phyloP scores from a whole-genome alignment of 2,329 filamentous ascomycete species.

The Endothia cerciana region DNA sequence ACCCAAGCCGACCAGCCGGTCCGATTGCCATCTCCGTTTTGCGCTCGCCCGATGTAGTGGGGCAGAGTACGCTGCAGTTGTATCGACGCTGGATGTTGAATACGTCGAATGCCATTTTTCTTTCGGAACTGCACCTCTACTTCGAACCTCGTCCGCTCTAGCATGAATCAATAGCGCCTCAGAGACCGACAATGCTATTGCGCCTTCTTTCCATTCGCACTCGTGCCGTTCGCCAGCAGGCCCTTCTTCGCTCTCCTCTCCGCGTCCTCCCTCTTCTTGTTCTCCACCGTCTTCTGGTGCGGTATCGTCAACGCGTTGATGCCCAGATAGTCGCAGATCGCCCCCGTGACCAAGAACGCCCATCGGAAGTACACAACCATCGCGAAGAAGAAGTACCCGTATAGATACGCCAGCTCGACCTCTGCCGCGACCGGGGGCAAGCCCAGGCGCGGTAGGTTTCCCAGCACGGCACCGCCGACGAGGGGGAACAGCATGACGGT shows the following conservation, averaged over 20 bases:
- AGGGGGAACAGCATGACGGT: conserved; percentile 88
- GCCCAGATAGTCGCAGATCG: conserved; percentile 88
- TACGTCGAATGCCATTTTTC: not conserved
- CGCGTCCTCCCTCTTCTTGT: conserved; percentile 47
- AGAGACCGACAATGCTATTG: conserved; percentile 27
- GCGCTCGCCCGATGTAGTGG: not conserved
- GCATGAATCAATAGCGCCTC: not conserved
- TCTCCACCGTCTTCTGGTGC: conserved; percentile 60
- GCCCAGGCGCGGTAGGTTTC: conserved; percentile 80
- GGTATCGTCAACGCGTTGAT: conserved; percentile 95
- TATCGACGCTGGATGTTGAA: conserved; percentile 6
- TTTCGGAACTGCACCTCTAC: too few relatives aligned
- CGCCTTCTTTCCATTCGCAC: conserved; percentile 36
- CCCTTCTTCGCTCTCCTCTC: conserved; percentile 17
- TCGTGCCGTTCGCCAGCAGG: conserved; percentile 33
- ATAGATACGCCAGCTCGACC: conserved; percentile 79
- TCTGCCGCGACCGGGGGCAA: conserved; percentile 66
- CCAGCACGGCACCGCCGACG: conserved; percentile 79
- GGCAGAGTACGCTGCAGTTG: not conserved
- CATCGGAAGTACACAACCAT: conserved; percentile 87
- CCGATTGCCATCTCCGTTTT: not conserved
- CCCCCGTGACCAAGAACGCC: conserved; percentile 87
- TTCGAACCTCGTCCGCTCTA: not conserved
- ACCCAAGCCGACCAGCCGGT: not conserved
- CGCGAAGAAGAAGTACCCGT: conserved; percentile 82